These are phyloP conservation scores for Ceratobasidium sp. DNA, from an alignment of 1,284 basidiomycete species.

Conservation along the genomic window DNA sequence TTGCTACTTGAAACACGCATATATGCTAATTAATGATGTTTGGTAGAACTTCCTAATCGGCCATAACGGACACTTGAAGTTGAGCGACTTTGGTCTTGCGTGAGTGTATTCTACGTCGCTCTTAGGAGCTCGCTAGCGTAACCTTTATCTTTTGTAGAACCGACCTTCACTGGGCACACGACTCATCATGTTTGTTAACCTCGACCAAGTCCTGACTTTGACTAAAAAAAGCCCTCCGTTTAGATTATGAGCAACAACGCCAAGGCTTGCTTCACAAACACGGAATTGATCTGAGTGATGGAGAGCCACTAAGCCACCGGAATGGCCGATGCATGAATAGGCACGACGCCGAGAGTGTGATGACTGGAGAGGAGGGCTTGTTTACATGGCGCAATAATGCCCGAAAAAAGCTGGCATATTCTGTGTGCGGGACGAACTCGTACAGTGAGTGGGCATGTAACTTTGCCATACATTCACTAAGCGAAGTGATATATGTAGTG, in stretches of 20 bases:
- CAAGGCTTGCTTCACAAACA: constrained; percentile 89
- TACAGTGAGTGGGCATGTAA: constrained; percentile 72
- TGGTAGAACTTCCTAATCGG: constrained; percentile 93
- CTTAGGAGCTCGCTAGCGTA: neutral
- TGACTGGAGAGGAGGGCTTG: constrained; percentile 78
- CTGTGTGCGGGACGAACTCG: constrained; percentile 91
- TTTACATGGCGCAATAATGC: constrained; percentile 96
- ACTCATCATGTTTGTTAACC: constrained; percentile 76
- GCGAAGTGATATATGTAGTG: constrained; percentile 66
- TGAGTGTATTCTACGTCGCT: constrained; percentile 59
- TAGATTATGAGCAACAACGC: constrained; percentile 95
- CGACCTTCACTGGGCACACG: constrained; percentile 92
- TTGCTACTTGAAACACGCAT: constrained; percentile 47
- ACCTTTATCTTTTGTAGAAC: constrained; percentile 61
- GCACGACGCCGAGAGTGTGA: constrained; percentile 79
- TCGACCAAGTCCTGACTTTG: constrained; percentile 33
- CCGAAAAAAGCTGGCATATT: constrained; percentile 92
- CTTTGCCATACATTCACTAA: neutral
- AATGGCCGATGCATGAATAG: constrained; percentile 79
- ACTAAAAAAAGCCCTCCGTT: constrained; percentile 17
- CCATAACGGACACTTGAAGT: constrained; percentile 89
- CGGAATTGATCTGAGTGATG: constrained; percentile 92
- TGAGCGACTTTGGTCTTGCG: constrained; percentile 96
- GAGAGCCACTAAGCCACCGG: constrained; percentile 66
- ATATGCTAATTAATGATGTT: constrained; percentile 50